These are phyloP conservation scores for Aureobasidium subglaciale DNA, from an alignment of 2,329 filamentous ascomycete genomes.

Conservation along the genomic window DNA sequence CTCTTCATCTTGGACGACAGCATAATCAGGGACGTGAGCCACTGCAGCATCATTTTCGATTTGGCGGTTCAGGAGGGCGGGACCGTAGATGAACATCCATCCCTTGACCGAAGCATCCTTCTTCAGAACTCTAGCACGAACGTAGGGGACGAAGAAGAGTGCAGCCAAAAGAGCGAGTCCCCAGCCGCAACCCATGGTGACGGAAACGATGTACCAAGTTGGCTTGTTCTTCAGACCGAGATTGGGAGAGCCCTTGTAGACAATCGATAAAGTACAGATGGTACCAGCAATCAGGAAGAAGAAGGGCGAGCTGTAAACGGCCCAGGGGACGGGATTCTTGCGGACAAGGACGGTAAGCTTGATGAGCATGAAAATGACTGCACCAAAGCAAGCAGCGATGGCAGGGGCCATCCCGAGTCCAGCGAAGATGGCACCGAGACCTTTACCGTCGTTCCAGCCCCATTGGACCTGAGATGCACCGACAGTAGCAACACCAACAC, in stretches of 20 bases:
- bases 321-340: slow-evolving; percentile 43
- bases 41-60: slow-evolving; percentile 28
- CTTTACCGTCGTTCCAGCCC: slow-evolving; percentile 37
- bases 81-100: slow-evolving; percentile 29
- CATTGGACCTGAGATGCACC: slow-evolving; percentile 31
- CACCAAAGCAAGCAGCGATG: slow-evolving; percentile 42
- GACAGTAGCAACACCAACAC: slow-evolving; percentile 54
- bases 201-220: slow-evolving; percentile 42
- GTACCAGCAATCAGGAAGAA: slow-evolving; percentile 45
- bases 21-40: slow-evolving; percentile 64
- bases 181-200: slow-evolving; percentile 38
- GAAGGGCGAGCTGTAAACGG: slow-evolving; percentile 41
- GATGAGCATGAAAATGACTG: slow-evolving; percentile 43
- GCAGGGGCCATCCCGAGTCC: slow-evolving; percentile 44
- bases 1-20: slow-evolving; percentile 62
- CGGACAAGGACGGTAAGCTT: slow-evolving; percentile 46
- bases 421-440: slow-evolving; percentile 38
- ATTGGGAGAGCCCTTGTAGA: slow-evolving; percentile 37
- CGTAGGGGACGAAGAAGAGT: slow-evolving; percentile 33
- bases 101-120: slow-evolving; percentile 27
- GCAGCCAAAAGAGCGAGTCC: slow-evolving; percentile 35
- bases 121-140: slow-evolving; percentile 26
- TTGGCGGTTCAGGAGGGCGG: slow-evolving; percentile 41
- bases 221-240: slow-evolving; percentile 39
- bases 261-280: slow-evolving; percentile 52